phyloP scores from a whole-genome alignment of 2,329 filamentous ascomycete genomes.

The Epichloe festucae region DNA sequence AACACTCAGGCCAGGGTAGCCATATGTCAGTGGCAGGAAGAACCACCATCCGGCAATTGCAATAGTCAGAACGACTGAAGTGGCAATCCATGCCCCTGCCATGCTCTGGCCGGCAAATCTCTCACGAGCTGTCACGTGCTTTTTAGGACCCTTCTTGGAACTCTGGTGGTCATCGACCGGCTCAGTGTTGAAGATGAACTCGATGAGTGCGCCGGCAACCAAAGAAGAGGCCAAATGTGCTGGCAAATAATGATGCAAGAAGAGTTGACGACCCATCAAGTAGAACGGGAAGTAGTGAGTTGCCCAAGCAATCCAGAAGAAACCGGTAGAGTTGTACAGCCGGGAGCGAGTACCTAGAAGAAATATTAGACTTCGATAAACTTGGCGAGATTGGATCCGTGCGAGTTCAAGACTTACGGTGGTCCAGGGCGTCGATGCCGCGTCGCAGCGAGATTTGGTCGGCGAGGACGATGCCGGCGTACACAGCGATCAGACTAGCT shows the following conservation, averaged over 20 bases:
- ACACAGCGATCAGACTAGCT: conserved; percentile 84
- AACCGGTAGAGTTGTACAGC: conserved; percentile 95
- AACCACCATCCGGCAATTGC: conserved; percentile 75
- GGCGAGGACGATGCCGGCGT: conserved; percentile 78
- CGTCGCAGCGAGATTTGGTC: conserved; percentile 89
- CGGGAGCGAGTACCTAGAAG: conserved; percentile 69
- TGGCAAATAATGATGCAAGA: conserved; percentile 94
- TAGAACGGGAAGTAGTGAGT: conserved; percentile 97
- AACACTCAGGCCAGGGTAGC: conserved; percentile 74
- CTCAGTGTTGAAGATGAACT: conserved; percentile 93
- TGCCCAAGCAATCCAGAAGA: conserved; percentile 97
- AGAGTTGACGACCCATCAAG: conserved; percentile 95
- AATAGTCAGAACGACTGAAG: conserved; percentile 51
- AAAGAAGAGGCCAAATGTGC: conserved; percentile 84
- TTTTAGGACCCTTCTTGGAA: conserved; percentile 28
- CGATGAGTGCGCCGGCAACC: conserved; percentile 79
- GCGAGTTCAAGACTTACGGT: conserved; percentile 52
- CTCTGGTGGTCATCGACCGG: conserved; percentile 39
- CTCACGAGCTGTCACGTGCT: conserved; percentile 67
- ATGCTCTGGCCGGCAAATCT: conserved; percentile 70
- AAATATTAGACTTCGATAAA: conserved; percentile 16
- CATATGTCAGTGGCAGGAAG: conserved; percentile 92
- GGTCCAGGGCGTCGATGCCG: conserved; percentile 84
- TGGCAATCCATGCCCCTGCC: conserved; percentile 66
- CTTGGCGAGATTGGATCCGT: too few relatives aligned